Conservation (phyloP, 2,329 filamentous ascomycete species). For the Ophiognomonia clavigignenti-juglandacearum region DNA sequence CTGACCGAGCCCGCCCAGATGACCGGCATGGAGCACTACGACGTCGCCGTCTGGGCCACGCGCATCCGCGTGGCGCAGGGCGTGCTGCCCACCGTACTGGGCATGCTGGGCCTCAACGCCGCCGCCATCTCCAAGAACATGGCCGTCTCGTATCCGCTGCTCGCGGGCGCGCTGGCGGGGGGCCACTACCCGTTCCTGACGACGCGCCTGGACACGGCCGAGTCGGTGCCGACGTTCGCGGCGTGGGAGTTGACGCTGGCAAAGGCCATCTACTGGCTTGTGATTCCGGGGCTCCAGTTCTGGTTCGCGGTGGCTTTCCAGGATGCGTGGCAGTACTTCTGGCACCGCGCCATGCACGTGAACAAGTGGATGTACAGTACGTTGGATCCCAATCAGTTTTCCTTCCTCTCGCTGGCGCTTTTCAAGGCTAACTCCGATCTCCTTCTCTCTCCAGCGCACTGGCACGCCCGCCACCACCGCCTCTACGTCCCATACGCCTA, state of each 20-base stretch:
- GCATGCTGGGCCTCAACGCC: conserved; percentile 71
- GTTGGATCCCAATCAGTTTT: conserved; percentile 29
- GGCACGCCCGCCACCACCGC: conserved; percentile 93
- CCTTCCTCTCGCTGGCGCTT: background rate
- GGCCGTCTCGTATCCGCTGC: conserved; percentile 62
- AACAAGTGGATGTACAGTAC: conserved; percentile 95
- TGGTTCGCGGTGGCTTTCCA: conserved; percentile 68
- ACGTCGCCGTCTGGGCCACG: conserved; percentile 85
- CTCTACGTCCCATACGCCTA: conserved; percentile 98
- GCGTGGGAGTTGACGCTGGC: conserved; percentile 75
- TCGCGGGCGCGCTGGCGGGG: conserved; percentile 73
- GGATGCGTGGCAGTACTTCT: conserved; percentile 98
- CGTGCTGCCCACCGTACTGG: conserved; percentile 67
- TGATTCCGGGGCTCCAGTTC: conserved; percentile 76
- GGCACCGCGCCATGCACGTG: conserved; percentile 93
- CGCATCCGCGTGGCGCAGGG: conserved; percentile 75
- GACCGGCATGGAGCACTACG: conserved; percentile 74
- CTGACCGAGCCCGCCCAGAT: conserved; percentile 70
- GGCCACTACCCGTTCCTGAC: conserved; percentile 73
- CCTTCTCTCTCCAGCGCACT: conserved; percentile 54
- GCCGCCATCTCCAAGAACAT: conserved; percentile 70
- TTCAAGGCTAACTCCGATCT: conserved; percentile 16
- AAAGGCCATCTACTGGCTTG: conserved; percentile 71
- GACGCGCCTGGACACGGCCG: conserved; percentile 48
- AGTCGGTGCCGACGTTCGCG: conserved; percentile 67